These are phyloP conservation scores for Vigna hirtella DNA, from an alignment of 306 rosid species.

Conservation along the genomic window DNA sequence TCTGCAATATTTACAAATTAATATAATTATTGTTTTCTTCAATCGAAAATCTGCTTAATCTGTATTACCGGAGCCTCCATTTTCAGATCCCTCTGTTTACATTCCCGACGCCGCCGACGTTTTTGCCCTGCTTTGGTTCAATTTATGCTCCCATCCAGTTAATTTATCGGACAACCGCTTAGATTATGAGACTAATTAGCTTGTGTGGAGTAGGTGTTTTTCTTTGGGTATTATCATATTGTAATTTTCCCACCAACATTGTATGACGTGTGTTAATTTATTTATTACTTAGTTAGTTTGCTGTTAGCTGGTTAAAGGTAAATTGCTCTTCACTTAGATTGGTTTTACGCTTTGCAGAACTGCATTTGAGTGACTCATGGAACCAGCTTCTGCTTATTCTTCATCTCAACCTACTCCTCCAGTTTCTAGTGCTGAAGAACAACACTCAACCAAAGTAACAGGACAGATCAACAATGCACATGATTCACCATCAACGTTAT, in stretches of 20 bases:
- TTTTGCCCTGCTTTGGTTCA: conserved; percentile 21
- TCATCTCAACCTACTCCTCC: conserved; percentile 41
- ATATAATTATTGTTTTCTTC: neutral
- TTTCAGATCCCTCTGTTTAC: conserved; percentile 46
- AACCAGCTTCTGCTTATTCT: conserved; percentile 44
- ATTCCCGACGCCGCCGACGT: neutral
- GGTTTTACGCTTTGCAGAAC: conserved; percentile 36
- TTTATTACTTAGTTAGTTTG: neutral
- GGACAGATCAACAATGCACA: neutral
- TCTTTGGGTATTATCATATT: neutral
- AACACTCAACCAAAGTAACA: conserved; percentile 48
- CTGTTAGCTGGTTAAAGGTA: conserved; percentile 7
- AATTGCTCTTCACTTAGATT: neutral
- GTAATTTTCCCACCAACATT: conserved; percentile 12
- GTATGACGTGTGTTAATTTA: neutral
- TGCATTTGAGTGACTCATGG: conserved; percentile 50
- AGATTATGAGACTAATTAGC: conserved; percentile 6
- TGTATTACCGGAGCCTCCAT: conserved; percentile 17
- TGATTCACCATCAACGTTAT: conserved; percentile 41
- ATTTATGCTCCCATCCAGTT: conserved; percentile 13
- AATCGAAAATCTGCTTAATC: conserved; percentile 23
- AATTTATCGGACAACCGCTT: neutral
- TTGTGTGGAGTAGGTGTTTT: neutral
- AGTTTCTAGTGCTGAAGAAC: conserved; percentile 43
- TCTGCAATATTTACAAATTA: neutral